Base-by-base conservation (phyloP, 1,284 basidiomycete genomes). In the Puccinia coronata region DNA sequence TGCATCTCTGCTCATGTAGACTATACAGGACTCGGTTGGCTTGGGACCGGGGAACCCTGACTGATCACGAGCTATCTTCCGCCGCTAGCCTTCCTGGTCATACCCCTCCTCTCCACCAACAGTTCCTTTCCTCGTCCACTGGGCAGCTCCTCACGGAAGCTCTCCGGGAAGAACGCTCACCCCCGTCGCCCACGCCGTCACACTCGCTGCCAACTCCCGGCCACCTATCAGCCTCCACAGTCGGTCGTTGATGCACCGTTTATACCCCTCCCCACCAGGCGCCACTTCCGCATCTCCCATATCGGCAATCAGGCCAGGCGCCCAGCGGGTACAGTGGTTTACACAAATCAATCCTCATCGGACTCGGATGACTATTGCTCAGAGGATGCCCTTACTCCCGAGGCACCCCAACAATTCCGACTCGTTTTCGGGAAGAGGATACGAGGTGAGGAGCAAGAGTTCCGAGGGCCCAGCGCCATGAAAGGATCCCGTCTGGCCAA, bases 201-300 rank as follows among this genome's bases (percentile, higher is more conserved):
- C 12, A 6, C 1, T 31, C 47, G 69, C 34, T 28, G 53, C 16
- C 47, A 74, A 34, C 34, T 74, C 18, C 72, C 72, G 31, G 72
- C 51, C 28, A 74, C 16, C 41, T 74, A 74, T 25, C 47, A 74
- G 36, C 74, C 74, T 11, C 74, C 74, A 18, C 49, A 74, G 28
- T 74, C 72, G 20, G 55, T 61, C n/a, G 47, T 76, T n/a, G 76
- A 79, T 43, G 41, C 59, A 20, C 76, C 76, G 1, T 79, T 79
- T 31, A 23, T 79, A 55, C 65, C 76, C 39, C 39, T 79, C 6
- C 59, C 59, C 25, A 79, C 76, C 53, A 49, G 76, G 43, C 47
- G 76, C 8, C 76, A 79, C 53, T 79, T 79, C 49, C 43, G 76
- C n/a, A 39, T 79, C 20, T 79, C 76, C 25, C 76, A 79, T n/a